A percentile compares a stretch with the other conserved stretches of the same genome.
Evolutionary conservation across 169 alveolate species (phyloP).

Genomic region (Plasmodium vivax): DNA sequence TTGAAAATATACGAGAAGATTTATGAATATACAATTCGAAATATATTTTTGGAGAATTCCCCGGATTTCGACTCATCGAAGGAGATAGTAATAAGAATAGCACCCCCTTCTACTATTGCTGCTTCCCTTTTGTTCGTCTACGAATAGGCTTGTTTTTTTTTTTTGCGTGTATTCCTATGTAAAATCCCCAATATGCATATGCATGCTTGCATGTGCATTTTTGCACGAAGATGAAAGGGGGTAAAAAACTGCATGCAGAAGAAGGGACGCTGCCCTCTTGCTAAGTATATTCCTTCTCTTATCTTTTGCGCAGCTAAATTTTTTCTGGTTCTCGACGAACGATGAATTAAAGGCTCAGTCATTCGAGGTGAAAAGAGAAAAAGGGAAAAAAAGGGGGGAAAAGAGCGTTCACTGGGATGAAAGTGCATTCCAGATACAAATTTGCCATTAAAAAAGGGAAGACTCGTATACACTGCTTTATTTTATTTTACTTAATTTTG

Average conservation of each 20-base stretch:
- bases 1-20: slow-evolving; percentile 37
- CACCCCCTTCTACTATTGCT: neutral
- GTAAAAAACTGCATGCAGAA: neutral
- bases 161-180: neutral
- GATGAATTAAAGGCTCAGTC: slow-evolving; percentile 40
- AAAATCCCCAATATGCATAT: neutral
- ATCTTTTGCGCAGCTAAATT: slow-evolving; percentile 25
- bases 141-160: neutral
- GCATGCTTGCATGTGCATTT: neutral
- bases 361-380: slow-evolving; percentile 19
- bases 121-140: neutral
- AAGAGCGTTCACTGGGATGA: neutral
- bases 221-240: neutral
- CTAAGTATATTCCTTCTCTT: neutral
- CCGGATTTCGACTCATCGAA: slow-evolving; percentile 33
- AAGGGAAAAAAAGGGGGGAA: neutral
- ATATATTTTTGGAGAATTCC: slow-evolving; percentile 14
- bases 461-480: neutral
- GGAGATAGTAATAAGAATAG: slow-evolving; percentile 36
- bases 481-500: neutral
- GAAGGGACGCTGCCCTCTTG: neutral
- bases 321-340: slow-evolving; percentile 47
- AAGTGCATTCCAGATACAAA: neutral
- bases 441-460: neutral
- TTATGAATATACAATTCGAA: slow-evolving; percentile 24